Percentiles rank a stretch among this genome's conserved stretches.
Evolutionary conservation across 1,139 yeast genomes (phyloP).

Genomic region (Sugiyamaella paludigena): DNA sequence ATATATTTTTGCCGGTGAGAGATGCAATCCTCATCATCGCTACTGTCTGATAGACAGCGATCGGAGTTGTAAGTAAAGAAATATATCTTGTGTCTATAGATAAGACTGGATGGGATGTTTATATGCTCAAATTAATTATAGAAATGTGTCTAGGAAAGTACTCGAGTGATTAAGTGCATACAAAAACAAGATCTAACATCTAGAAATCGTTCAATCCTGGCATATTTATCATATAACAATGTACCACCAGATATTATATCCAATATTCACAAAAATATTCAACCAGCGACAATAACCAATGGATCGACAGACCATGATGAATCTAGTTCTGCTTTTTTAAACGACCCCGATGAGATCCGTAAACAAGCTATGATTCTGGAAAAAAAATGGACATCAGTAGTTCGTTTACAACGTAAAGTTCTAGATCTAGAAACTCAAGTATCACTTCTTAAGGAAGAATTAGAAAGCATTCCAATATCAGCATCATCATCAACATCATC

Average conservation of each 20-base stretch:
- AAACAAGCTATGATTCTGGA: constrained; percentile 48
- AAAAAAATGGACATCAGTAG: constrained; percentile 86
- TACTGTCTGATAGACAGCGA: constrained; percentile 29
- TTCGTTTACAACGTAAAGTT: constrained; percentile 73
- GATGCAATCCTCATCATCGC: constrained; percentile 22
- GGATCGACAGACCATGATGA: background rate
- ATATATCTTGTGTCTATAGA: background rate
- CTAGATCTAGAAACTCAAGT: constrained; percentile 52
- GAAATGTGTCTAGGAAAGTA: too few relatives aligned
- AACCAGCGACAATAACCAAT: background rate
- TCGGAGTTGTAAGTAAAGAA: constrained; percentile 25
- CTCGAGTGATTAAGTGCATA: too few relatives aligned
- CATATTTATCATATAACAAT: constrained; percentile 29
- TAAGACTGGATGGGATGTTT: too few relatives aligned
- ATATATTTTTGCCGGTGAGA: too few relatives aligned
- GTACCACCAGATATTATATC: constrained; percentile 19
- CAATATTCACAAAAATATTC: constrained; percentile 1
- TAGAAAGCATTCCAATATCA: constrained; percentile 37
- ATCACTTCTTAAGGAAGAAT: constrained; percentile 42
- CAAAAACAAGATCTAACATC: background rate
- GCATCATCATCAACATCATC: constrained; percentile 4
- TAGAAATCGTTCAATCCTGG: constrained; percentile 34
- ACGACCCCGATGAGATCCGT: constrained; percentile 12
- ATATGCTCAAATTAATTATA: too few relatives aligned
- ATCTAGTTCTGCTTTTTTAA: background rate